Conservation (phyloP, 768 basidiomycete genomes). For the Obba rivulosa region DNA sequence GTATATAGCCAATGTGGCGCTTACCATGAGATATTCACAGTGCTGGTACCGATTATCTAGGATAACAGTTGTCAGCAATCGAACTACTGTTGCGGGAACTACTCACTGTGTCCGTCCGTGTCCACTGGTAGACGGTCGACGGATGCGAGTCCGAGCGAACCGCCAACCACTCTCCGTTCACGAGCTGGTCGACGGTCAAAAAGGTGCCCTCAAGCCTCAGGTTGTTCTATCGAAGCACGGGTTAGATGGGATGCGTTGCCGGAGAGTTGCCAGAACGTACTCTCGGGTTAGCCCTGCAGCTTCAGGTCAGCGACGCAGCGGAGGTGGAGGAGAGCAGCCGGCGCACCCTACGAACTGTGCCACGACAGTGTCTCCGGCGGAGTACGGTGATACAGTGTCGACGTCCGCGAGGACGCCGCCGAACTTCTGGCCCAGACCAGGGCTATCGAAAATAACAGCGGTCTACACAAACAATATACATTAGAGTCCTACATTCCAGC, state of each 20-base stretch:
- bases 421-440: constrained; percentile 53
- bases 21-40: constrained; percentile 64
- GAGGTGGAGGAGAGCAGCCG: background rate
- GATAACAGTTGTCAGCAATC: background rate
- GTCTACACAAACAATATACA: constrained; percentile 31
- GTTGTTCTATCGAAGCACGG: constrained; percentile 51
- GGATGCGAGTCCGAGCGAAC: constrained; percentile 76
- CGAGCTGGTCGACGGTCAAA: constrained; percentile 55
- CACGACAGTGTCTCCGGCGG: constrained; percentile 50
- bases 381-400: constrained; percentile 39
- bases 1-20: constrained; percentile 8
- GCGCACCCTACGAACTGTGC: constrained; percentile 57
- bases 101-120: constrained; percentile 48
- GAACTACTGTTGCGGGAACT: background rate
- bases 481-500: background rate
- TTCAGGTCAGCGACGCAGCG: background rate
- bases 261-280: constrained; percentile 30
- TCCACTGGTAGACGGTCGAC: constrained; percentile 66
- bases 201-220: constrained; percentile 70
- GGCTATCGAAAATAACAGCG: constrained; percentile 55
- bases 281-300: constrained; percentile 56
- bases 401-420: constrained; percentile 60
- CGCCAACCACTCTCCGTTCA: constrained; percentile 44
- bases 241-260: constrained; percentile 1
- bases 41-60: constrained; percentile 55